These are phyloP conservation scores for Shiraia sp. DNA, from an alignment of 2,329 filamentous ascomycete species.

Conservation along the genomic window DNA sequence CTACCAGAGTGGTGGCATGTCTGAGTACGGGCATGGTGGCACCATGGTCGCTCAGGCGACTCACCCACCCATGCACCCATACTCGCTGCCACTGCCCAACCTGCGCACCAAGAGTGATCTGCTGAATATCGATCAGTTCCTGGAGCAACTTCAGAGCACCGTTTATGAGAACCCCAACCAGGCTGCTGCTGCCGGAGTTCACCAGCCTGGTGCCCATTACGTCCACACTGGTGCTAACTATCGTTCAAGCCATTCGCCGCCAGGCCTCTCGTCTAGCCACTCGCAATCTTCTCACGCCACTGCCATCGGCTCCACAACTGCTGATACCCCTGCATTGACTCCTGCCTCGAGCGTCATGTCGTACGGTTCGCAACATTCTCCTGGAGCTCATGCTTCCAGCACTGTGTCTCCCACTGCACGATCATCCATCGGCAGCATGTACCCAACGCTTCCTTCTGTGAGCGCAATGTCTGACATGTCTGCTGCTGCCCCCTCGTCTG, in stretches of 20 bases:
- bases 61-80: conserved; percentile 72
- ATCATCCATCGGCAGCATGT: conserved; percentile 62
- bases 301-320: conserved; percentile 45
- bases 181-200: conserved; percentile 76
- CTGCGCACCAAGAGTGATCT: conserved; percentile 92
- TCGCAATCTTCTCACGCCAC: conserved; percentile 58
- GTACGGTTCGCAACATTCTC: conserved; percentile 77
- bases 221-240: conserved; percentile 57
- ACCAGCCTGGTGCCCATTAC: conserved; percentile 72
- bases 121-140: conserved; percentile 88
- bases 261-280: conserved; percentile 41
- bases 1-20: conserved; percentile 46
- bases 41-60: conserved; percentile 57
- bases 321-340: conserved; percentile 74
- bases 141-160: conserved; percentile 94
- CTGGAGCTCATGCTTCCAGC: conserved; percentile 63
- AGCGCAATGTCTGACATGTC: conserved; percentile 65
- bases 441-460: conserved; percentile 74
- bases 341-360: conserved; percentile 76
- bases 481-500: conserved; percentile 68
- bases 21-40: conserved; percentile 59
- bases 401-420: conserved; percentile 70
- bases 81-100: conserved; percentile 87
- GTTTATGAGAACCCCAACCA: conserved; percentile 92
- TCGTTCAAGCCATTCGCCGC: conserved; percentile 63